phyloP scores from a whole-genome alignment of 257 asterid genomes.

The Lycium ferocissimum region DNA sequence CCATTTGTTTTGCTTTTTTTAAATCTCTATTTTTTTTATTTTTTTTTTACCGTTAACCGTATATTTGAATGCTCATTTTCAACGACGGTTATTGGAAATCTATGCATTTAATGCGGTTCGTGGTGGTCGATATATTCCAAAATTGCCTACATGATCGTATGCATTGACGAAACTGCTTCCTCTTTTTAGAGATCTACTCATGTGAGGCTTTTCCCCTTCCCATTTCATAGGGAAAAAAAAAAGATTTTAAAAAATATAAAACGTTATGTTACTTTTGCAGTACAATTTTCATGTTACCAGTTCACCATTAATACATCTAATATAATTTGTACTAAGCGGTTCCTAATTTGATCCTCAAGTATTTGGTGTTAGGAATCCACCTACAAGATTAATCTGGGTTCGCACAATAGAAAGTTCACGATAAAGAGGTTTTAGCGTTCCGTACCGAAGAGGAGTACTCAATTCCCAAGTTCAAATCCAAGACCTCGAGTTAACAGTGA shows the following conservation, averaged over 20 bases:
- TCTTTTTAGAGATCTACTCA: slow-evolving; percentile 18
- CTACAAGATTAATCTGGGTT: not conserved
- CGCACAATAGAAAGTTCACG: not conserved
- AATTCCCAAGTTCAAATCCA: not conserved
- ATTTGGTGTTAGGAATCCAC: not conserved
- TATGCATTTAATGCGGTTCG: slow-evolving; percentile 57
- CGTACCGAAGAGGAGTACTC: not conserved
- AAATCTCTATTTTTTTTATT: slow-evolving; percentile 10
- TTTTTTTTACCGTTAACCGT: slow-evolving; percentile 24
- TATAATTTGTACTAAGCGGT: too few species aligned
- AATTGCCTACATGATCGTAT: slow-evolving; percentile 40
- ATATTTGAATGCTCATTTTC: slow-evolving; percentile 14
- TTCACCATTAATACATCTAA: too few species aligned
- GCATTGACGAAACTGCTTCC: slow-evolving; percentile 15
- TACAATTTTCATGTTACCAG: too few species aligned
- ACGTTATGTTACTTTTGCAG: too few species aligned
- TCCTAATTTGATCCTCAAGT: not conserved
- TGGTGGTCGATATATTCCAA: slow-evolving; percentile 47
- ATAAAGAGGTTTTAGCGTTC: not conserved
- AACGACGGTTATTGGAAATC: slow-evolving; percentile 39
- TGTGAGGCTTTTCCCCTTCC: not conserved
- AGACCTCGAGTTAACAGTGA: not conserved
- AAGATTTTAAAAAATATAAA: too few species aligned
- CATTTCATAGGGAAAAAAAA: not conserved
- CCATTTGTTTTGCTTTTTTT: not conserved